Base-by-base conservation (phyloP, 305 asterid species). In the Coffea humblotiana region DNA sequence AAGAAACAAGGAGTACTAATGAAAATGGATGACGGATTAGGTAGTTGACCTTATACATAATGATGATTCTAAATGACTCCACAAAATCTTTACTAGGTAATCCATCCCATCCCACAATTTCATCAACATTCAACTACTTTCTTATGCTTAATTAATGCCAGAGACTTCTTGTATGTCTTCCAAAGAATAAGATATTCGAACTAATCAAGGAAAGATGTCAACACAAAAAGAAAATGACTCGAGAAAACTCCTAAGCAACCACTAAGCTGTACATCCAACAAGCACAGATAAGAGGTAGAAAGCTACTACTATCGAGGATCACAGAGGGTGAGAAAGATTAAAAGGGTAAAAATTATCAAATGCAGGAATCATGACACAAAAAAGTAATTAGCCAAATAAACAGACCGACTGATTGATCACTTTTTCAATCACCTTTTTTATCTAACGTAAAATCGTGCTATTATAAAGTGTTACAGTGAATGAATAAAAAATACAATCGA, bases 31-130 rank as follows among this genome's bases (percentile, higher is more conserved):
- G 23, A 63, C 8, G 45, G 60, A 25, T 76, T 69, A 0, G 47
- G 29, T 49, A 6, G 72, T 48, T 79, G 78, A 79, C 82, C 58
- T 60, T 18, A 49, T 13, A 51, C 73, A 73, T 6, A 7, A 4
- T 37, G 3, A 43, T 48, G 3, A 43, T 48, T 14, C 32, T 27
- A 5, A 58, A 35, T 75, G 19, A 47, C 47, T 25, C 77, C 65
- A 14, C 72, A n/a, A 49, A 11, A 37, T 37, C 29, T 15, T 45
- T 6, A 29, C 37, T 29, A 56, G 51, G 48, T 35, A 32, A 37
- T n/a, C 63, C 16, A 6, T 49, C 65, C 19, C n/a, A 32, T 32
- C n/a, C 49, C 40, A 60, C 77, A 71, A 56, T 32, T 23, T 70
- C 16, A 70, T 56, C 23, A 70, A 15, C 60, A 52, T 52, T 15